Evolutionary conservation across 1,284 basidiomycete species (phyloP).

Genomic region (Erythrobasidium hasegawianum): DNA sequence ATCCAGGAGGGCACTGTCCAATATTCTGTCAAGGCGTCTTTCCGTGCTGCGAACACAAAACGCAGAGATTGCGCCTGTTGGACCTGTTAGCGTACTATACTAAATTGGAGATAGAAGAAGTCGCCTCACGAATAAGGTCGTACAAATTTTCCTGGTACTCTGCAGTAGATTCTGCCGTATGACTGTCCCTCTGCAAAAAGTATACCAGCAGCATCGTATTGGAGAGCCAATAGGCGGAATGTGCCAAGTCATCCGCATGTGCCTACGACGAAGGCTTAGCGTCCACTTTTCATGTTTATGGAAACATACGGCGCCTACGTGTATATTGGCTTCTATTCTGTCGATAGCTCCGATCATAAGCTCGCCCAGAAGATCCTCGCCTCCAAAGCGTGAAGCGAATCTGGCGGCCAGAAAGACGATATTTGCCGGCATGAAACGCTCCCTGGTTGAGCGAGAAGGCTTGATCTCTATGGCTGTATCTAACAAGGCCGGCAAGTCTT

Average conservation of each 20-base stretch:
- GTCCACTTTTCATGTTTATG: background rate
- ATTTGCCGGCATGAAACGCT: constrained; percentile 49
- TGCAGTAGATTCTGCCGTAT: constrained; percentile 35
- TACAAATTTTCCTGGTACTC: constrained; percentile 32
- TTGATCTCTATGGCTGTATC: constrained; percentile 65
- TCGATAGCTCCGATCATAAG: constrained; percentile 85
- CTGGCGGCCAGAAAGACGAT: constrained; percentile 59
- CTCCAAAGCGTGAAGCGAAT: constrained; percentile 75
- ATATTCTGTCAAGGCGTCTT: constrained; percentile 75
- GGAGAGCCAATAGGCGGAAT: constrained; percentile 89
- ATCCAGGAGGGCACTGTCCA: constrained; percentile 80
- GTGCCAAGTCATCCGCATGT: constrained; percentile 76
- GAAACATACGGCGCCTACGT: constrained; percentile 66
- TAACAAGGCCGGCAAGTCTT: constrained; percentile 69
- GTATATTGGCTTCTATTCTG: constrained; percentile 83
- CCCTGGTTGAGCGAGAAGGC: constrained; percentile 53
- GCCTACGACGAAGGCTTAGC: constrained; percentile 53
- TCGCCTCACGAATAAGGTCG: constrained; percentile 24
- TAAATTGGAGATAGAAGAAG: constrained; percentile 46
- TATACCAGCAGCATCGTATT: constrained; percentile 86
- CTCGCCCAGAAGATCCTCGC: constrained; percentile 79
- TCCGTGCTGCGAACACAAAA: constrained; percentile 93
- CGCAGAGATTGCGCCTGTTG: constrained; percentile 76
- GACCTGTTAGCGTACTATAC: constrained; percentile 69
- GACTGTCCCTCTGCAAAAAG: constrained; percentile 72